phyloP scores from a whole-genome alignment of 73 alveolate species.

The Paraurostyla sp. region DNA sequence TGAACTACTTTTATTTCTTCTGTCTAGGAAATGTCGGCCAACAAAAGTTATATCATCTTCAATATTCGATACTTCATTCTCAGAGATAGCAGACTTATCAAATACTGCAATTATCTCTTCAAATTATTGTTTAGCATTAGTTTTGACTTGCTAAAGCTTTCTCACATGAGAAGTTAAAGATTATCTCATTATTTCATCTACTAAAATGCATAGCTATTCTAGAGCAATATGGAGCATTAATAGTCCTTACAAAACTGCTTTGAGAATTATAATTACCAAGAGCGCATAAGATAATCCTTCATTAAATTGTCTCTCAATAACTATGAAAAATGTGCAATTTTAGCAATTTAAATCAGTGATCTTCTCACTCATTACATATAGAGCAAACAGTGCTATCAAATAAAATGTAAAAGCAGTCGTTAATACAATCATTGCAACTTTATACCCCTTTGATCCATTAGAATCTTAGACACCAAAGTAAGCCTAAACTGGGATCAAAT shows the following conservation, averaged over 20 bases:
- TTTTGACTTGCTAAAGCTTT: too few species aligned
- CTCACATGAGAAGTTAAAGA: too few species aligned
- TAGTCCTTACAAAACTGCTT: background rate
- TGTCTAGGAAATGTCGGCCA: too few species aligned
- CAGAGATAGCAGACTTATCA: too few species aligned
- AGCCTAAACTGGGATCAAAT: background rate
- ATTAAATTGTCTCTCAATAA: background rate
- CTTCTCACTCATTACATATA: background rate
- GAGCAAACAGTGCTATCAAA: background rate
- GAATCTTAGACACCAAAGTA: background rate
- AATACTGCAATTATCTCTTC: too few species aligned
- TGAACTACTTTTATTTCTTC: too few species aligned
- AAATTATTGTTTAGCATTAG: too few species aligned
- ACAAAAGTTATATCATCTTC: too few species aligned
- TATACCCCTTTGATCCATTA: background rate
- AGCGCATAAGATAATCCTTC: background rate
- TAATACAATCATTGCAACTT: background rate
- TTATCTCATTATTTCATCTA: too few species aligned
- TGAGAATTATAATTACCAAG: background rate
- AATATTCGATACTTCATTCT: too few species aligned
- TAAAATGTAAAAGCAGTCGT: background rate
- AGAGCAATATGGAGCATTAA: background rate
- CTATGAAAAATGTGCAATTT: background rate
- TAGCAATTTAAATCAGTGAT: background rate
- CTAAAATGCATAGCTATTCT: too few species aligned